Evolutionary conservation across 331 rosid species (phyloP), one percentile per base, ranked within the genome.

Genomic region (Phaseolus coccineus): DNA sequence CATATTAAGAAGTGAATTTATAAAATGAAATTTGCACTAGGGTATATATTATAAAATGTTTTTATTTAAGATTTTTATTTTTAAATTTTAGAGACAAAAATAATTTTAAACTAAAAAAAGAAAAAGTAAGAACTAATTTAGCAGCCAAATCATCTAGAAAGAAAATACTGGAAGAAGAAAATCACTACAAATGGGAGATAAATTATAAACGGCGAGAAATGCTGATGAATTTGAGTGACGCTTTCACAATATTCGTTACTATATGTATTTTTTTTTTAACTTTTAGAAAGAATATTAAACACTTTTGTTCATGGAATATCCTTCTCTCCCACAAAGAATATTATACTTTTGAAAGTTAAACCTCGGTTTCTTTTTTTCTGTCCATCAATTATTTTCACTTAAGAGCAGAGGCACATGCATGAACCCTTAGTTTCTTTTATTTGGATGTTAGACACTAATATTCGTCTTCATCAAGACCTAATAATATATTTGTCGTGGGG

Each of bases 291-390:
- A 42, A 42, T 15, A 42, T 74, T 74, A 2, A 57, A 55, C 16
- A 9, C 11, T 40, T 19, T 74, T 42, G 27, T 5, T 40, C 1
- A 16, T 59, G 22, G 14, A 74, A 59, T 27, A 58, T 74, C 19
- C 70, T 59, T 74, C 70, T 44, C 30, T 42, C 40, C 10, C 4
- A 4, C 69, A 4, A 74, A 15, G 68, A 73, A 74, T 74, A 44
- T 74, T 59, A 30, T 57, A 15, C 15, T 55, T 55, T 40, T 73
- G 24, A 13, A 72, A 37, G 25, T 57, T 25, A 63, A 71, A 30
- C 25, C 22, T 24, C 3, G 4, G 4, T 12, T 39, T 39, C 27
- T 50, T 51, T 48, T 1, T 53, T 24, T 22, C 5, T 35, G 1
- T 7, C 10, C 6, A 7, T 44, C 14, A 11, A 44, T 44, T 12